These are phyloP conservation scores for Amanita inopinata DNA, from an alignment of 768 basidiomycete species.

Conservation along the genomic window DNA sequence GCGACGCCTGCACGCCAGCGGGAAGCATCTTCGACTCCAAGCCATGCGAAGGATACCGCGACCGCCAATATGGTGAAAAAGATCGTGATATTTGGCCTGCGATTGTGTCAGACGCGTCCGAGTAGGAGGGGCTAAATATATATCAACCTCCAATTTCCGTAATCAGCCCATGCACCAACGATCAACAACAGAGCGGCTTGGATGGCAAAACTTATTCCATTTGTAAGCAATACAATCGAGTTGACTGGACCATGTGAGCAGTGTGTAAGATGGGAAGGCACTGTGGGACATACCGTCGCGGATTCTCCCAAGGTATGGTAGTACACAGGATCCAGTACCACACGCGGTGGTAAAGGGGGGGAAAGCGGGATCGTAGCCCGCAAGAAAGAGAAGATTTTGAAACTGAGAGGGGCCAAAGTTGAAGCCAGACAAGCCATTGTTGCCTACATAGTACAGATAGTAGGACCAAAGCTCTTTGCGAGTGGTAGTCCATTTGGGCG, in stretches of 20 bases:
- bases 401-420: slow-evolving; percentile 71
- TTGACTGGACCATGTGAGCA: slow-evolving; percentile 37
- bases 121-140: background rate
- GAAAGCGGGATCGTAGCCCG: slow-evolving; percentile 60
- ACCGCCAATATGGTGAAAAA: slow-evolving; percentile 60
- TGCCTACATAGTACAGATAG: slow-evolving; percentile 56
- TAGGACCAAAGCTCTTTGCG: slow-evolving; percentile 48
- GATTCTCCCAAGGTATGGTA: slow-evolving; percentile 52
- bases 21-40: slow-evolving; percentile 57
- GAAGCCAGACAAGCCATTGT: slow-evolving; percentile 60
- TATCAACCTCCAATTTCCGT: slow-evolving; percentile 63
- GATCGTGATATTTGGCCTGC: slow-evolving; percentile 67
- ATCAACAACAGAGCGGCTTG: slow-evolving; percentile 57
- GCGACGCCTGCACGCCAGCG: slow-evolving; percentile 54
- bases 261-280: background rate
- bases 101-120: slow-evolving; percentile 6
- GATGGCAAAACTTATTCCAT: slow-evolving; percentile 71
- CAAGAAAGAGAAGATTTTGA: slow-evolving; percentile 62
- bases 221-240: slow-evolving; percentile 69
- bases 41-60: slow-evolving; percentile 68
- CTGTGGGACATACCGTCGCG: slow-evolving; percentile 41
- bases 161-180: slow-evolving; percentile 76
- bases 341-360: slow-evolving; percentile 47
- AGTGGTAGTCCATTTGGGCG: slow-evolving; percentile 28
- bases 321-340: slow-evolving; percentile 44